phyloP scores from a whole-genome alignment of 768 basidiomycete genomes.

The Mycena maculata region DNA sequence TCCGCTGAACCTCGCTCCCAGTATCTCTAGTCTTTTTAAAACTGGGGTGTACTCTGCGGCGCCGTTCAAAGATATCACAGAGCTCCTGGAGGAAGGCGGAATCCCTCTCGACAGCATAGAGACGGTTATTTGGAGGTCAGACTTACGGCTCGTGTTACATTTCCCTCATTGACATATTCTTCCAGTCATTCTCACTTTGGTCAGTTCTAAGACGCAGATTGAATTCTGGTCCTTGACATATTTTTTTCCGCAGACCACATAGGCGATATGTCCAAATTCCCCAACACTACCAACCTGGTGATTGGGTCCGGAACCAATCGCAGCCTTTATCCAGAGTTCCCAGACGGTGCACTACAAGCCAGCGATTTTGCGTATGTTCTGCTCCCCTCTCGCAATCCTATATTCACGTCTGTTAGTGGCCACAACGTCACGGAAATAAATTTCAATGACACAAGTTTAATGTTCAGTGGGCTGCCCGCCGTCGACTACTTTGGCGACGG shows the following conservation, averaged over 20 bases:
- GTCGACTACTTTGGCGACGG: slow-evolving; percentile 31
- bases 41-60: slow-evolving; percentile 12
- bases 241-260: too few relatives aligned
- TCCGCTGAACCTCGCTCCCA: slow-evolving; percentile 21
- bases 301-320: slow-evolving; percentile 28
- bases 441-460: slow-evolving; percentile 16
- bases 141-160: neutral
- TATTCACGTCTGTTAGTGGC: slow-evolving; percentile 13
- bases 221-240: too few relatives aligned
- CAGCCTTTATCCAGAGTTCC: slow-evolving; percentile 29
- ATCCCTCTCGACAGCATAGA: slow-evolving; percentile 30
- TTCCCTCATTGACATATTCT: neutral
- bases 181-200: slow-evolving; percentile 28
- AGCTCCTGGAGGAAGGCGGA: slow-evolving; percentile 25
- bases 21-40: slow-evolving; percentile 9
- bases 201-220: neutral
- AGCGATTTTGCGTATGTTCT: slow-evolving; percentile 34
- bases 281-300: slow-evolving; percentile 23
- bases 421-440: slow-evolving; percentile 23
- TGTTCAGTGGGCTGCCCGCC: slow-evolving; percentile 26
- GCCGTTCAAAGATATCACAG: slow-evolving; percentile 30
- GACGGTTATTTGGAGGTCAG: slow-evolving; percentile 28
- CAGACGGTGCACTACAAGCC: slow-evolving; percentile 14
- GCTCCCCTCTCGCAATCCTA: neutral
- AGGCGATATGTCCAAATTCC: slow-evolving; percentile 26